Base-by-base conservation (phyloP, 495 filamentous ascomycete species). In the Corynascus novoguineensis region DNA sequence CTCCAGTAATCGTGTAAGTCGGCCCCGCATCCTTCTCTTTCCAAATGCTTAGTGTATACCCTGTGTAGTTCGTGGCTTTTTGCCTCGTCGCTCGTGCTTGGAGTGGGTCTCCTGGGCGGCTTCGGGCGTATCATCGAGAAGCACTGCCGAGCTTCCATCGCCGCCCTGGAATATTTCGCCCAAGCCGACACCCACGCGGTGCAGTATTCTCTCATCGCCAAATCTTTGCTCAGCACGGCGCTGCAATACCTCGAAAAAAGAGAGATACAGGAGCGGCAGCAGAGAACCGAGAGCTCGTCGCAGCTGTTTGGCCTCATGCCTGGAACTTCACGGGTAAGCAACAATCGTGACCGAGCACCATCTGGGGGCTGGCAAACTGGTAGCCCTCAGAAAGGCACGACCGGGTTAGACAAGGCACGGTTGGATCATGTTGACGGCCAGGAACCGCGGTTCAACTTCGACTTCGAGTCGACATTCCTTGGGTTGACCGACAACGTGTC, bases 81-180 rank as follows among this genome's bases (percentile, higher is more conserved):
- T 61, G 75, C 73, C 6, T 70, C 75, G 5, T 76, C 75, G 3
- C 65, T 77, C 5, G 73, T 77, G 12, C 71, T 77, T 12, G 72
- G 75, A 4, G 63, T 75, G 9, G 73, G 75, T 17, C 68, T 76
- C 1, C 56, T 77, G 1, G 73, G 73, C 4, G 67, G 69, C 0
- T 77, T 77, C 42, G 73, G 75, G 5, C 73, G 73, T 45, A 67
- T 74, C 28, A 68, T 77, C 3, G 75, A 76, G 44, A 77, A 74
- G 46, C 67, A 74, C 44, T 68, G 72, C 28, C 65, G 60, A 0
- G 62, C 68, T 40, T 70, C 71, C 24, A 76, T 76, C 28, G 42
- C 63, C 9, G 68, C 68, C 1, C 66, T 77, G n/a, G 73, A 74
- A 28, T 69, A 75, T 34, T 75, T 77, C 42, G 71, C 69, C 3